These are phyloP conservation scores for Saprolegnia parasitica DNA, from an alignment of 352 stramenopile genomes.

Conservation along the genomic window DNA sequence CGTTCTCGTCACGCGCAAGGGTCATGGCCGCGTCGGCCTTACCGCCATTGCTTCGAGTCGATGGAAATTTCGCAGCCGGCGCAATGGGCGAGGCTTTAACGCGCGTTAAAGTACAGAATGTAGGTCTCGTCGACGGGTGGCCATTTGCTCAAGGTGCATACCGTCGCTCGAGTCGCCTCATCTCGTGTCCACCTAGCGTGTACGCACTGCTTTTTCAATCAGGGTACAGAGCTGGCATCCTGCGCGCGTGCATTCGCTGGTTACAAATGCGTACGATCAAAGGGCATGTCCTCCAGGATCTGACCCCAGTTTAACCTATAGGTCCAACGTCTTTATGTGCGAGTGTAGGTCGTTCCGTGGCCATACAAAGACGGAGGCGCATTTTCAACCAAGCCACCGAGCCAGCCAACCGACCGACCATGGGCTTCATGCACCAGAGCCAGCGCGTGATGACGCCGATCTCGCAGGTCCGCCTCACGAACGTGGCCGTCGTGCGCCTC, in stretches of 20 bases:
- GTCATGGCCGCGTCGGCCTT: background rate
- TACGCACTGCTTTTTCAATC: too few relatives aligned
- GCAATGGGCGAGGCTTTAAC: background rate
- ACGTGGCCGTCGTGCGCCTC: slow-evolving; percentile 96
- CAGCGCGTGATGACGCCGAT: slow-evolving; percentile 71
- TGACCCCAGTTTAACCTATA: background rate
- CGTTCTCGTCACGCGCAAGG: background rate
- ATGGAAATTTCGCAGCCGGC: background rate
- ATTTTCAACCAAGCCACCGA: background rate
- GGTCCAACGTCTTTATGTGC: background rate
- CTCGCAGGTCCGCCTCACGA: slow-evolving; percentile 91
- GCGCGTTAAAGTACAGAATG: background rate
- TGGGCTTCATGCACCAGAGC: slow-evolving; percentile 30
- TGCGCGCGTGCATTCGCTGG: background rate
- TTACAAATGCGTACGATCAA: too few relatives aligned
- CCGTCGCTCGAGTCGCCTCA: too few relatives aligned
- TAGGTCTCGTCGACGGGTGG: background rate
- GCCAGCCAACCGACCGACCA: background rate
- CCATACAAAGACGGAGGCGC: too few relatives aligned
- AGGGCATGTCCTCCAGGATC: too few relatives aligned
- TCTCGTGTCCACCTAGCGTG: too few relatives aligned
- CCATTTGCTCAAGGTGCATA: too few relatives aligned
- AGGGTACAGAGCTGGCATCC: too few relatives aligned
- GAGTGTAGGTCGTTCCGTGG: too few relatives aligned
- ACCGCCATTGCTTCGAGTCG: background rate